A percentile compares a stretch with the other conserved stretches of the same genome.
Evolutionary conservation across 2,329 filamentous ascomycete species (phyloP).

Genomic region (Trichoderma brevicompactum): DNA sequence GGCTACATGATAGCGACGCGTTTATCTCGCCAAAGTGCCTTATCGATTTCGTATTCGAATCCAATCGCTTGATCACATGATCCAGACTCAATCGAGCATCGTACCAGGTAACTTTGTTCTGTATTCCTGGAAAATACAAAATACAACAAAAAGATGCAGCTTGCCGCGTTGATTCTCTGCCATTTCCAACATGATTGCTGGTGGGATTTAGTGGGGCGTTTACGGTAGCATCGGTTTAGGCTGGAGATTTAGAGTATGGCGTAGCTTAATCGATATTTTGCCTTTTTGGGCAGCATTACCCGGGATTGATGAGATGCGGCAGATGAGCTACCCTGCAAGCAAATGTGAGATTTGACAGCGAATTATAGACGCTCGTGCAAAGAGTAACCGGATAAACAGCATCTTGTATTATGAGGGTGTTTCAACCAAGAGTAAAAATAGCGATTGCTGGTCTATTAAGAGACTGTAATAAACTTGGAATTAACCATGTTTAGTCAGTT

Average conservation of each 20-base stretch:
- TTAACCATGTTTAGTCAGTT: neutral
- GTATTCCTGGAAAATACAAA: neutral
- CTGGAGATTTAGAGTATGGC: neutral
- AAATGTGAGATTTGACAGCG: neutral
- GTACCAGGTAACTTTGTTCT: neutral
- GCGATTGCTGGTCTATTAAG: neutral
- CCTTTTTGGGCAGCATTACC: slow-evolving; percentile 12
- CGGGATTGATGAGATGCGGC: neutral
- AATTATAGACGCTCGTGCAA: neutral
- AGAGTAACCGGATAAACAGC: no score
- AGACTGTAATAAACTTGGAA: neutral
- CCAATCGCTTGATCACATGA: neutral
- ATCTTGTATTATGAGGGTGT: neutral
- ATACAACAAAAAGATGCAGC: neutral
- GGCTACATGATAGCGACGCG: neutral
- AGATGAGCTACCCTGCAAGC: neutral
- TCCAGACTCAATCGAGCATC: no score
- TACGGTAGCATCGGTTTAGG: neutral
- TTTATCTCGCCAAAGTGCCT: neutral
- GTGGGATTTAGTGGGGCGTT: neutral
- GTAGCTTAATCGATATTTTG: slow-evolving; percentile 15
- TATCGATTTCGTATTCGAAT: neutral
- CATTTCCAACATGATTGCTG: no score
- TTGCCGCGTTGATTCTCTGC: neutral
- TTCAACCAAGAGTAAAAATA: neutral